These are phyloP conservation scores for Ceratocystis ficicola DNA, from an alignment of 2,329 filamentous ascomycete genomes.

Conservation along the genomic window DNA sequence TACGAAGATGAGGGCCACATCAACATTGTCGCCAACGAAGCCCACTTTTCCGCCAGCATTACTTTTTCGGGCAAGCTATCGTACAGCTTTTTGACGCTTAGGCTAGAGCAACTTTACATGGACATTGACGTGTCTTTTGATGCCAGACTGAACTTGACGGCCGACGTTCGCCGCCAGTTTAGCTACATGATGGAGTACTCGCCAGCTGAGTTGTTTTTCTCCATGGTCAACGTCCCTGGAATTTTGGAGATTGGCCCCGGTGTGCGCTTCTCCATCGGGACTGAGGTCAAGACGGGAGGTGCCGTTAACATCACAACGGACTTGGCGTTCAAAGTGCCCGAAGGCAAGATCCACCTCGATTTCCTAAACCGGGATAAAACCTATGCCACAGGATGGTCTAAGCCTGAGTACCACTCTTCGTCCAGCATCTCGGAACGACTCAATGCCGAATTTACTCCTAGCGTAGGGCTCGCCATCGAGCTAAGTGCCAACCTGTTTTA, in stretches of 20 bases:
- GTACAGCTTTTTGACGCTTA: conserved; percentile 31
- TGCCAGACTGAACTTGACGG: conserved; percentile 30
- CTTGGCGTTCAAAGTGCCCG: conserved; percentile 28
- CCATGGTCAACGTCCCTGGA: conserved; percentile 32
- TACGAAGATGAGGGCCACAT: conserved; percentile 28
- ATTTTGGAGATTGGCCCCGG: conserved; percentile 32
- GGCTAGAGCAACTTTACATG: conserved; percentile 32
- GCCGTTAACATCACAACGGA: conserved; percentile 28
- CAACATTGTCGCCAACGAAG: conserved; percentile 30
- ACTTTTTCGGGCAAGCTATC: conserved; percentile 35
- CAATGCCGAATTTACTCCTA: conserved; percentile 29
- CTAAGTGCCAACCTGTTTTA: conserved; percentile 30
- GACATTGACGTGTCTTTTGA: conserved; percentile 33
- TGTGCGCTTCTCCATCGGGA: conserved; percentile 31
- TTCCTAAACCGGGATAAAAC: conserved; percentile 28
- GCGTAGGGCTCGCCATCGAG: conserved; percentile 32
- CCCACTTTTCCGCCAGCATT: conserved; percentile 29
- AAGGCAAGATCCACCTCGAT: conserved; percentile 33
- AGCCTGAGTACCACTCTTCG: conserved; percentile 29
- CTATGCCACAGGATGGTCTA: conserved; percentile 29
- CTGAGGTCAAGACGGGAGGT: conserved; percentile 30
- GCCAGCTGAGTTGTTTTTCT: conserved; percentile 31
- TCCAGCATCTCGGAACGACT: conserved; percentile 29
- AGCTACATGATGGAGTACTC: conserved; percentile 30
- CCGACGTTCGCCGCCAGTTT: conserved; percentile 30